Evolutionary conservation across 2,329 filamentous ascomycete genomes (phyloP).

Genomic region (Fusarium albidum): DNA sequence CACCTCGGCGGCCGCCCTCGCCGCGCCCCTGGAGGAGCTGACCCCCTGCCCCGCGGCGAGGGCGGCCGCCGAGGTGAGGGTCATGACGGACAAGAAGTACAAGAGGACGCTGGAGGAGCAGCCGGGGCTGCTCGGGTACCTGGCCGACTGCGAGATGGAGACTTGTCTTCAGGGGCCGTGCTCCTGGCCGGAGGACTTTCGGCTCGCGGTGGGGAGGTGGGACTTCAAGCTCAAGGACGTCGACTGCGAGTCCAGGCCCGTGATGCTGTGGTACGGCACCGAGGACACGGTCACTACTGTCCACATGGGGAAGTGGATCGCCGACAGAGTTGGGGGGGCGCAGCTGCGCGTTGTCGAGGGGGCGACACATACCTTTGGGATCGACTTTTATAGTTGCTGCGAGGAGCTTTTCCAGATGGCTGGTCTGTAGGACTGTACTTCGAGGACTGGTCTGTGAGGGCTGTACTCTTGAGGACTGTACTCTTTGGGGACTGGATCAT

Average conservation of each 20-base stretch:
- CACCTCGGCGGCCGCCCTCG: too few species aligned
- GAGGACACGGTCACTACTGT: constrained; percentile 8
- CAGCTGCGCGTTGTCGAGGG: constrained; percentile 9
- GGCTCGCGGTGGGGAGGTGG: constrained; percentile 4
- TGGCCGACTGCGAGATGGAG: constrained; percentile 4
- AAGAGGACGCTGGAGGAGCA: too few species aligned
- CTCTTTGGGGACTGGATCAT: too few species aligned
- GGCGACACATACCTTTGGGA: constrained; percentile 5
- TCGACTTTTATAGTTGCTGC: constrained; percentile 12
- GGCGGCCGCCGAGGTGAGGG: too few species aligned
- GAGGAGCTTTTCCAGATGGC: constrained; percentile 3
- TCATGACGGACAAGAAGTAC: too few species aligned
- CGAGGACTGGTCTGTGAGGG: too few species aligned
- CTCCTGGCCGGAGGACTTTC: too few species aligned
- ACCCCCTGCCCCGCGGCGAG: too few species aligned
- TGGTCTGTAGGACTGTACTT: too few species aligned
- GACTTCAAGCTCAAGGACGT: constrained; percentile 17
- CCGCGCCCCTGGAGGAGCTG: too few species aligned
- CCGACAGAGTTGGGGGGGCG: constrained; percentile 8
- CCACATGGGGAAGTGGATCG: constrained; percentile 24
- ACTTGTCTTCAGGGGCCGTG: too few species aligned
- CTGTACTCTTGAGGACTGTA: too few species aligned
- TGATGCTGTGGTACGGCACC: constrained; percentile 12
- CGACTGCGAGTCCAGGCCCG: constrained; percentile 9
- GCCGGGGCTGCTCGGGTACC: not conserved